phyloP scores from a whole-genome alignment of 768 basidiomycete species.

The Mycena venus region DNA sequence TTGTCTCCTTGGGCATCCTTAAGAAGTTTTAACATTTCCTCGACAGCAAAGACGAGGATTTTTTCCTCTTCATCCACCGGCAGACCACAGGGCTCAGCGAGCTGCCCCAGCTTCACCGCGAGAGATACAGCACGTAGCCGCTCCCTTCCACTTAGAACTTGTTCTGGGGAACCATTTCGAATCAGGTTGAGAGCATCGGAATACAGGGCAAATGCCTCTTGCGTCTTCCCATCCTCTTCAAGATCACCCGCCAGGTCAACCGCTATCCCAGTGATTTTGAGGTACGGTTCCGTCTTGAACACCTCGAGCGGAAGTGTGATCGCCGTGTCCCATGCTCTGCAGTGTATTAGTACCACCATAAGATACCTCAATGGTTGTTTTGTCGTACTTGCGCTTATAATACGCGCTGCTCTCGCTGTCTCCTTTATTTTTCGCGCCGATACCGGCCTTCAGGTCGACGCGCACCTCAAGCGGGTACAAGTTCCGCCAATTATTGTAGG shows the following conservation, averaged over 20 bases:
- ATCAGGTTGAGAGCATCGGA: conserved; percentile 24
- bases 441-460: conserved; percentile 29
- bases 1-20: not conserved
- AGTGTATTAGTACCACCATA: not conserved
- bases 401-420: conserved; percentile 20
- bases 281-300: conserved; percentile 53
- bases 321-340: conserved; percentile 62
- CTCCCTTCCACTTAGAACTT: conserved; percentile 19
- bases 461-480: conserved; percentile 26
- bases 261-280: conserved; percentile 65
- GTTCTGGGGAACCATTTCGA: not conserved
- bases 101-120: conserved; percentile 30
- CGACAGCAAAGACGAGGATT: conserved; percentile 24
- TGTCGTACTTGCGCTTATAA: conserved; percentile 25
- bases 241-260: conserved; percentile 60
- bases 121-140: conserved; percentile 24
- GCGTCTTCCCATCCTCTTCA: conserved; percentile 42
- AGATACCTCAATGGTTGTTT: not conserved
- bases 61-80: conserved; percentile 22
- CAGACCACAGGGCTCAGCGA: not conserved
- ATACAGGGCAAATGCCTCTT: conserved; percentile 24
- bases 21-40: conserved; percentile 24
- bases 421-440: conserved; percentile 22
- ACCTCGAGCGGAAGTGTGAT: conserved; percentile 41
- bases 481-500: conserved; percentile 26